A percentile compares a stretch with the other conserved stretches of the same genome.
phyloP scores from a whole-genome alignment of 768 basidiomycete genomes.

The Kockovaella imperatae region DNA sequence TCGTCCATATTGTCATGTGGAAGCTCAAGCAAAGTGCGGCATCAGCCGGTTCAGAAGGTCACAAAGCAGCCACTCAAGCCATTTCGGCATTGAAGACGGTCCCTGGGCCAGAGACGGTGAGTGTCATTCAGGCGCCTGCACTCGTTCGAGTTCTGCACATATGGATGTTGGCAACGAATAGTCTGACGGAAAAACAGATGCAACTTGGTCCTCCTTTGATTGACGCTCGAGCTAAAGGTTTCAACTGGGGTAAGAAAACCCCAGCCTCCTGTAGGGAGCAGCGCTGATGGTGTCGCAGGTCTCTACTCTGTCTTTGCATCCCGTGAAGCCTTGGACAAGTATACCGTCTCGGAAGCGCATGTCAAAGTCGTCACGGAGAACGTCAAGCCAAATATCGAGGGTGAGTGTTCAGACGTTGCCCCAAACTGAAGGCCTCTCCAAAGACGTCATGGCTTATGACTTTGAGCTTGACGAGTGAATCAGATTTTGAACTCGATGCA shows the following conservation, averaged over 20 bases:
- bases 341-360: slow-evolving; percentile 41
- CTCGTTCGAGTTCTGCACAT: not conserved
- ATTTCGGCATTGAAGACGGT: slow-evolving; percentile 33
- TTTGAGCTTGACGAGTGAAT: slow-evolving; percentile 39
- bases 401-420: slow-evolving; percentile 14
- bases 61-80: slow-evolving; percentile 21
- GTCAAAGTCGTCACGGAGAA: slow-evolving; percentile 34
- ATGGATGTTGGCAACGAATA: not conserved
- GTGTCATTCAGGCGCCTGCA: not conserved
- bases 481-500: slow-evolving; percentile 1
- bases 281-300: slow-evolving; percentile 16
- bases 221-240: slow-evolving; percentile 40
- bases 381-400: slow-evolving; percentile 35
- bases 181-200: slow-evolving; percentile 5
- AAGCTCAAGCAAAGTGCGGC: slow-evolving; percentile 15
- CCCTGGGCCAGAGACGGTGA: slow-evolving; percentile 32
- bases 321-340: slow-evolving; percentile 31
- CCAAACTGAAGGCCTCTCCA: not conserved
- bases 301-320: slow-evolving; percentile 42
- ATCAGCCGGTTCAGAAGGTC: not conserved
- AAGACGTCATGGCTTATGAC: slow-evolving; percentile 43
- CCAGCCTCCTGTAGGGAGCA: not conserved
- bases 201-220: slow-evolving; percentile 38
- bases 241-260: slow-evolving; percentile 34
- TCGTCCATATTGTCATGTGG: slow-evolving; percentile 44